Evolutionary conservation across 2,329 filamentous ascomycete species (phyloP), one percentile per base, ranked within the genome.

Genomic region (Colletotrichum tofieldiae): DNA sequence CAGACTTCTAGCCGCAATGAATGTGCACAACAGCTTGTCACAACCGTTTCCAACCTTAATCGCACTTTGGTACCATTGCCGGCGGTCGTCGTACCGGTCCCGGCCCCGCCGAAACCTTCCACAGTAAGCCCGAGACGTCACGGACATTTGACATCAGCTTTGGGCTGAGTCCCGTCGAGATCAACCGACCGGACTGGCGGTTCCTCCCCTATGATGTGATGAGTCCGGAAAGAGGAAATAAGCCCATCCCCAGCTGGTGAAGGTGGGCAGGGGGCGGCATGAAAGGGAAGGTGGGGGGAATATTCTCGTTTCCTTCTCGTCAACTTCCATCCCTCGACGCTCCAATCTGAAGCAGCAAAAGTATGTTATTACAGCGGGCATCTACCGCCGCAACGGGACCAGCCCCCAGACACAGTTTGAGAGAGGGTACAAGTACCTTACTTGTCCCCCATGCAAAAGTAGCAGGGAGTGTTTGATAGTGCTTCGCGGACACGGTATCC

Each of bases 401-500:
- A 37, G 32, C 18, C 11, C 51, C 32, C 9, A 26, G 29, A n/a
- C 32, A 55, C 9, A n/a, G 29, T n/a, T 9, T 35, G 32, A 18
- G 11, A 20, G 43, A 26, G 12, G 43, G 59, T 7, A 56, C 11
- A 56, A 35, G 35, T 43, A 52, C 60, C 16, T 39, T 43, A 8
- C 35, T 14, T 52, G 47, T 37, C n/a, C 29, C 3, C 60, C 45
- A 51, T 49, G 45, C 45, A 49, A 2, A 20, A 41, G 12, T 35
- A 43, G 18, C 58, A 72, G 59, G 69, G 65, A 60, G 39, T 2
- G 35, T 47, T 63, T 54, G 45, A 47, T 59, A 59, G 59, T 59
- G 65, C 65, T 45, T 59, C 58, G 56, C 69, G 65, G 69, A 69
- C 65, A 47, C 14, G 52, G 18, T 39, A 59, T 72, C 65, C 65